phyloP scores from a whole-genome alignment of 345 rosid species.

The Aegle marmelos region DNA sequence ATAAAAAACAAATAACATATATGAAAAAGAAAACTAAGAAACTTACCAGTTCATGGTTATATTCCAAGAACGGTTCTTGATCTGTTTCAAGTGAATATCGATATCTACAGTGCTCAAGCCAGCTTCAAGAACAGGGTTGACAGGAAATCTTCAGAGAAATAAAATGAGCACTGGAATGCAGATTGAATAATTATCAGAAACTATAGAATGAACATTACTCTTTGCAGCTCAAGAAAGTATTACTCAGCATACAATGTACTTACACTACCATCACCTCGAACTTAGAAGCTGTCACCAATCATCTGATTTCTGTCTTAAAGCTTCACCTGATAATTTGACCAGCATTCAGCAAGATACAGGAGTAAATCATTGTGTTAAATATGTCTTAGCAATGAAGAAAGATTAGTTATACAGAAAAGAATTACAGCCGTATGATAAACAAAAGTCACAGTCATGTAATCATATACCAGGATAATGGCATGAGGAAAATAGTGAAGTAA shows the following conservation, averaged over 20 bases:
- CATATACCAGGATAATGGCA: neutral
- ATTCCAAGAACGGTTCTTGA: constrained; percentile 23
- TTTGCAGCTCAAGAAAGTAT: neutral
- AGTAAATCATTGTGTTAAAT: neutral
- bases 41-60: constrained; percentile 31
- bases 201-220: neutral
- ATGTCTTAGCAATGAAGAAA: neutral
- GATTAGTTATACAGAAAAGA: neutral
- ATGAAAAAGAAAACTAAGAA: neutral
- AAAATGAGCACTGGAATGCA: constrained; percentile 32
- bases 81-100: constrained; percentile 23
- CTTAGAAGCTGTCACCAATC: constrained; percentile 49
- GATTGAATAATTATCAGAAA: neutral
- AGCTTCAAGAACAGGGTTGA: constrained; percentile 29
- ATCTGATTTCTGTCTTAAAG: constrained; percentile 41
- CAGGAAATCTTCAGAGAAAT: constrained; percentile 35
- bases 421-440: neutral
- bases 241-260: constrained; percentile 19
- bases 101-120: constrained; percentile 29
- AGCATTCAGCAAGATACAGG: constrained; percentile 10
- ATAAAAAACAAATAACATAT: neutral
- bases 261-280: constrained; percentile 63
- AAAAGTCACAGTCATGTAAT: neutral
- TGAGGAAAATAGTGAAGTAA: neutral
- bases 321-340: constrained; percentile 22